phyloP scores from a whole-genome alignment of 2,329 filamentous ascomycete genomes.

The Aspergillus texensis region DNA sequence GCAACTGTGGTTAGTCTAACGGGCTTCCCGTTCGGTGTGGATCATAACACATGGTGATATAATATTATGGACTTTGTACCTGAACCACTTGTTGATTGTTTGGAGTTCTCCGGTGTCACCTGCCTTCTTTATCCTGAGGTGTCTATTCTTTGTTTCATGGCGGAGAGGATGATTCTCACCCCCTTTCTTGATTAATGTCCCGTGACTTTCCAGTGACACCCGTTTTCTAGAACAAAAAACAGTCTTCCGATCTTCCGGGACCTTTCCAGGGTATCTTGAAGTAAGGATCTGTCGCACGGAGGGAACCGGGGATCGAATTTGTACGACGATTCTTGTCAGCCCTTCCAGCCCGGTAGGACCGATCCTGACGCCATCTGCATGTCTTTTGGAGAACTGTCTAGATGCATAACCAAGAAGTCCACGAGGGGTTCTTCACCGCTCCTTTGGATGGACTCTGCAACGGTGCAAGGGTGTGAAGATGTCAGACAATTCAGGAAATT shows the following conservation, averaged over 20 bases:
- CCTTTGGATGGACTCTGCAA: background rate
- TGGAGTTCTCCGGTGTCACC: too few relatives aligned
- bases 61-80: background rate
- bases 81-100: too few relatives aligned
- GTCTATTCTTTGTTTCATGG: background rate
- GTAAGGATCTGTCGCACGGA: background rate
- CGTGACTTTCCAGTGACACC: background rate
- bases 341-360: too few relatives aligned
- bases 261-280: background rate
- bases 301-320: background rate
- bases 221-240: background rate
- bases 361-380: background rate
- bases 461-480: background rate
- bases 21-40: background rate
- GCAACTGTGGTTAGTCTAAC: background rate
- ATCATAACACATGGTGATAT: background rate
- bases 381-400: background rate
- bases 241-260: background rate
- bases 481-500: background rate
- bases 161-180: background rate
- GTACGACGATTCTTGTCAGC: background rate
- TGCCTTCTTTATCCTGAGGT: too few relatives aligned
- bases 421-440: constrained; percentile 3
- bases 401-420: background rate
- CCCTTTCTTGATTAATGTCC: background rate